Conservation (phyloP, 495 filamentous ascomycete genomes). For the Penicillium paxilli region DNA sequence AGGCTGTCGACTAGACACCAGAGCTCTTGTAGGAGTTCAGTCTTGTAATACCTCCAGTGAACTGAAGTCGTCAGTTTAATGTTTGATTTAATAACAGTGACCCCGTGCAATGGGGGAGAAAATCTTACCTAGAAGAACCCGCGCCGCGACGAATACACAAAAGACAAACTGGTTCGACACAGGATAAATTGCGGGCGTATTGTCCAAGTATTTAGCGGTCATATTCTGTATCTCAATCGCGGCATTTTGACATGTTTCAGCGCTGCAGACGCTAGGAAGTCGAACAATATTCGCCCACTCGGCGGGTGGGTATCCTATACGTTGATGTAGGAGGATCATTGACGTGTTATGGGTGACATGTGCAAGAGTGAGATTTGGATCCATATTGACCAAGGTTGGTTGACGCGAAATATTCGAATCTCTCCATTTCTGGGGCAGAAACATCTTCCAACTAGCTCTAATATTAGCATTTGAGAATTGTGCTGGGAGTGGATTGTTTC, state of each 20-base stretch:
- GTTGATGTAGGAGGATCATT: constrained; percentile 45
- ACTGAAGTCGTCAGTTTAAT: background rate
- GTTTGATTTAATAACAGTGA: background rate
- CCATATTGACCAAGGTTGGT: constrained; percentile 32
- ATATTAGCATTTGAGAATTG: background rate
- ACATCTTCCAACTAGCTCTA: constrained; percentile 37
- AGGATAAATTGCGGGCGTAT: constrained; percentile 17
- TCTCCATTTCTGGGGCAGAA: constrained; percentile 38
- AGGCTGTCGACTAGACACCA: constrained; percentile 29
- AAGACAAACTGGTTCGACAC: constrained; percentile 39
- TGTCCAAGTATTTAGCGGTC: constrained; percentile 33
- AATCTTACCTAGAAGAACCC: constrained; percentile 30
- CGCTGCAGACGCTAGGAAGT: constrained; percentile 38
- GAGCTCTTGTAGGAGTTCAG: constrained; percentile 23
- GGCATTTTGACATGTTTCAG: constrained; percentile 43
- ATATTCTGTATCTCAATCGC: constrained; percentile 40
- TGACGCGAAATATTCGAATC: constrained; percentile 37
- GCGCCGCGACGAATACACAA: constrained; percentile 39
- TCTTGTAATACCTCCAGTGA: constrained; percentile 15
- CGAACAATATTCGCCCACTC: constrained; percentile 31
- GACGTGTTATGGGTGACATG: constrained; percentile 49
- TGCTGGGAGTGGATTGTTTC: background rate
- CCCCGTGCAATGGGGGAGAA: background rate
- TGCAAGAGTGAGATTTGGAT: constrained; percentile 45
- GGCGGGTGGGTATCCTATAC: constrained; percentile 39